Evolutionary conservation across 345 rosid species (phyloP), one percentile per base, ranked within the genome.

Genomic region (Odontarrhena argentea): DNA sequence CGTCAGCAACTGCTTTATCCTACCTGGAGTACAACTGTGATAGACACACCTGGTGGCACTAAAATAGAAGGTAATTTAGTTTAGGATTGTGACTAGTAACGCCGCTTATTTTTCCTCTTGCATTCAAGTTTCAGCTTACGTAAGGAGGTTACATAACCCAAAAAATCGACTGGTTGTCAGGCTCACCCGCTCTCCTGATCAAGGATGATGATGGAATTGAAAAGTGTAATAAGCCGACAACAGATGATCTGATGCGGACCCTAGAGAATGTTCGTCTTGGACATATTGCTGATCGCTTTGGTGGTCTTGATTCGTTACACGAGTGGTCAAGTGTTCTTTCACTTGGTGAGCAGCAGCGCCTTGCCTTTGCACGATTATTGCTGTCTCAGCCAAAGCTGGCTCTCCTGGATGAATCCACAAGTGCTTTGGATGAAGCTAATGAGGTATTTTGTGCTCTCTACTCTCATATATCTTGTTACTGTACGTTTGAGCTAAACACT

Each of bases 271-370:
- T 88, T 55, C 82, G 84, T 41, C 87, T 93, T 73, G 88, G 84
- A 73, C 80, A 86, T 73, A 74, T 93, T 50, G 74, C 82, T 37
- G 70, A 91, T 55, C 98, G 97, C 48, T 83, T 86, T 59, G 70
- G 75, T 57, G 79, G 90, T 65, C 79, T 93, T 43, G 98, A 93
- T 74, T 73, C 85, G 7, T 59, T 74, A 34, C 65, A 68, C 10
- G 98, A 93, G 79, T 93, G 98, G 98, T 86, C 97, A 46, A 88
- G 97, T 77, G 92, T 93, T 73, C 94, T 93, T 54, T 93, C 98
- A 75, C 90, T 88, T 28, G 98, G 98, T 2, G 98, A 90, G 82
- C 97, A 90, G 82, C 98, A 90, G 77, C 96, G 96, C 54, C 91
- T 88, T 30, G 96, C 97, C 49, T 85, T 93, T 81, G 94, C 96